Conservation (phyloP, 805 yeast genomes). For the Lipomyces oligophaga region DNA sequence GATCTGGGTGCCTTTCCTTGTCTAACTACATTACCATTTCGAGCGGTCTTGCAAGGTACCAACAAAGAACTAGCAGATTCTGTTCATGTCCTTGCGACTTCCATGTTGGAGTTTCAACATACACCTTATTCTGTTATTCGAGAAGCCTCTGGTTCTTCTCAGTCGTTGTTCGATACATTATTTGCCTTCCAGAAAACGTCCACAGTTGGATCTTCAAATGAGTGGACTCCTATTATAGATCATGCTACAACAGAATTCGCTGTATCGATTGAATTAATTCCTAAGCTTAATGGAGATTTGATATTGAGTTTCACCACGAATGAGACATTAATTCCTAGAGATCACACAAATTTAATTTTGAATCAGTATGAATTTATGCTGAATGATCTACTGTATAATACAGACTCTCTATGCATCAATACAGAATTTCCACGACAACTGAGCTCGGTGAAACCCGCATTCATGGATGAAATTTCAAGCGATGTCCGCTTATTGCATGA, state of each 20-base stretch:
- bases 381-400: constrained; percentile 1
- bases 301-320: constrained; percentile 1
- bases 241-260: constrained; percentile 16
- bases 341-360: constrained; percentile 22
- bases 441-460: constrained; percentile 12
- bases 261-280: constrained; percentile 25
- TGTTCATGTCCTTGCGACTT: constrained; percentile 2
- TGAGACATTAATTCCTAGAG: constrained; percentile 8
- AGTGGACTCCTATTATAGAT: constrained; percentile 12
- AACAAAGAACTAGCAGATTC: constrained; percentile 10
- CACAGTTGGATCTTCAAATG: background rate
- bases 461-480: constrained; percentile 5
- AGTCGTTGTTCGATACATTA: constrained; percentile 23
- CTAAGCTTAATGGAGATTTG: constrained; percentile 1
- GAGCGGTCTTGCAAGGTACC: constrained; percentile 17
- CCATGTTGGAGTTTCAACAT: constrained; percentile 18
- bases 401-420: background rate
- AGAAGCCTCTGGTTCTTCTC: constrained; percentile 1
- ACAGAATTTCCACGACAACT: constrained; percentile 5
- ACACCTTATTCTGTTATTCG: constrained; percentile 20
- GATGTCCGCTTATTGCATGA: constrained; percentile 21
- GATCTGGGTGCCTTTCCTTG: constrained; percentile 23
- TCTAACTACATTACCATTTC: constrained; percentile 27
- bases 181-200: constrained; percentile 21
- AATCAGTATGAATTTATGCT: constrained; percentile 19